phyloP scores from a whole-genome alignment of 805 yeast genomes.

The Yamadazyma takamatsuzukensis region DNA sequence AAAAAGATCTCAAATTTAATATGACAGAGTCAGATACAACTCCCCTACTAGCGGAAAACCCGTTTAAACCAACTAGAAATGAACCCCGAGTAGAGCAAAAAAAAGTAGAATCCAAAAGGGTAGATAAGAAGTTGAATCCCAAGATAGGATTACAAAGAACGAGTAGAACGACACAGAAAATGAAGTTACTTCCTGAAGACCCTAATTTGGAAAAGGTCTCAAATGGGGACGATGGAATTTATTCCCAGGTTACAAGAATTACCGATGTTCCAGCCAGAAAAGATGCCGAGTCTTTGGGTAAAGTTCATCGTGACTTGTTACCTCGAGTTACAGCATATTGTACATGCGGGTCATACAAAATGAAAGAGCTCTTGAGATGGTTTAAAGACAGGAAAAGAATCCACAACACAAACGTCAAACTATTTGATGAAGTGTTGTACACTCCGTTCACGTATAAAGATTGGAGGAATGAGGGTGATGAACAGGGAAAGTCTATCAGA shows the following conservation, averaged over 20 bases:
- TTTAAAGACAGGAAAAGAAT: conserved; percentile 69
- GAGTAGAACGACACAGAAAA: conserved; percentile 68
- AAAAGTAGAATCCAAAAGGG: too few relatives aligned
- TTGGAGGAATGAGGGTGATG: conserved; percentile 51
- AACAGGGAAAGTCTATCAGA: conserved; percentile 45
- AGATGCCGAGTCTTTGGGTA: conserved; percentile 92
- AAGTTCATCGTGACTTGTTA: conserved; percentile 73
- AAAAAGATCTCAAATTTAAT: too few relatives aligned
- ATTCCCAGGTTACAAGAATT: conserved; percentile 79
- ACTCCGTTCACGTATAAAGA: conserved; percentile 84
- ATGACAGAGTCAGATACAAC: conserved; percentile 4
- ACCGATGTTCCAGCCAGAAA: conserved; percentile 85
- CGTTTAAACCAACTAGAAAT: too few relatives aligned
- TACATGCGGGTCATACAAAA: conserved; percentile 87
- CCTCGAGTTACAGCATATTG: conserved; percentile 97
- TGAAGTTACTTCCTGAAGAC: conserved; percentile 58
- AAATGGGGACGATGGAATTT: conserved; percentile 55
- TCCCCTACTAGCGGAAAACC: conserved; percentile 10
- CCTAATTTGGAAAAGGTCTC: conserved; percentile 15
- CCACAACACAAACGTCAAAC: conserved; percentile 76
- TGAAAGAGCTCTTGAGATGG: conserved; percentile 86
- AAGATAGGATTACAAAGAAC: conserved; percentile 72
- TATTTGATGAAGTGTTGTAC: conserved; percentile 92
- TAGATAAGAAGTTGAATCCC: conserved; percentile 8
- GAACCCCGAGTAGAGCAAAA: too few relatives aligned